Base-by-base conservation (phyloP, 768 basidiomycete genomes). In the Gautieria morchelliformis region DNA sequence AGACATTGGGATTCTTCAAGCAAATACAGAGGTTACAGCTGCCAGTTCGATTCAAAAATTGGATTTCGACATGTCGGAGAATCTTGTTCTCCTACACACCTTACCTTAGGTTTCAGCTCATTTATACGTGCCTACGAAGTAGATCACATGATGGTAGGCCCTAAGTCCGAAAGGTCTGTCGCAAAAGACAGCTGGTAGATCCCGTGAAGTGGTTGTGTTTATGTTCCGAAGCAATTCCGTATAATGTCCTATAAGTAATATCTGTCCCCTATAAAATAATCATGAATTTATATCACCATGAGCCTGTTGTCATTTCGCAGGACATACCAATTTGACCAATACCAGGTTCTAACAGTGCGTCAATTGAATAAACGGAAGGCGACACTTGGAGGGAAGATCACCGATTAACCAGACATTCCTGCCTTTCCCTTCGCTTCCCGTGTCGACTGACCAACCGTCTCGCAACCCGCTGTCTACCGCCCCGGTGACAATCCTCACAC, bases 261-360 rank as follows among this genome's bases (percentile, higher is more conserved):
- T 17, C 73, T 69, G 58, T 75, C 75, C 3, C 75, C 73, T 74
- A 55, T 11, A 32, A 50, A 42, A 39, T 9, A 42, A 37, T 24
- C 30, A 14, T 22, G 15, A 15, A 10, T 56, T 8, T 20, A 40
- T 1, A 17, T 19, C 32, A 14, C 24, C 22, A 22, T 37, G 14
- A 33, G 48, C 7, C 17, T 37, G 19, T 40, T 37, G 19, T 40
- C 19, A 42, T 12, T 40, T 54, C 48, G n/a, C 49, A 6, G n/a
- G 32, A 63, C 78, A 45, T 59, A 87, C 90, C 90, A 52, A 93
- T 91, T 55, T 90, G 87, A 0, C 91, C 91, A 81, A 93, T 84
- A 12, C 91, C 91, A 32, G 91, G 91, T 61, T 89, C 81, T 57
- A 11, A 35, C 3, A 39, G 61, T 35, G 35, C 40, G 42, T 39